phyloP scores from a whole-genome alignment of 2,329 filamentous ascomycete species.

The Colletotrichum siamense region DNA sequence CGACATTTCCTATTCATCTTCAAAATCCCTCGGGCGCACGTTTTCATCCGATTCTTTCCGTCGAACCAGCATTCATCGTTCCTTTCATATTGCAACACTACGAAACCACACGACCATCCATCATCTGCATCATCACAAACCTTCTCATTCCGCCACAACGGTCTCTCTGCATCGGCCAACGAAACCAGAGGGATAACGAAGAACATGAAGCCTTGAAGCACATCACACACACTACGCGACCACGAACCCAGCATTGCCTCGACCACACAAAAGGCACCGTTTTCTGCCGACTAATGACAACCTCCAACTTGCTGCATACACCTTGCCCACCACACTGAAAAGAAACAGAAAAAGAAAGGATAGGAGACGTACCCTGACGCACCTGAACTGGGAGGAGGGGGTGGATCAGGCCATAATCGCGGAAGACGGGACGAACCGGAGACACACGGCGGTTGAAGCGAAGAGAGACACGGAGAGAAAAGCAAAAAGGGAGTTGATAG shows the following conservation, averaged over 20 bases:
- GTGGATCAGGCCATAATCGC: conserved; percentile 12
- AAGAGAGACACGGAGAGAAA: background rate
- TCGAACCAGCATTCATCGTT: conserved; percentile 12
- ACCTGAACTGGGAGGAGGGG: conserved; percentile 13
- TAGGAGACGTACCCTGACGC: conserved; percentile 10
- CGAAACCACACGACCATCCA: conserved; percentile 17
- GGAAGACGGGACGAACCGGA: conserved; percentile 9
- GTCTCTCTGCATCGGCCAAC: background rate
- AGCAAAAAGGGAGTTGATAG: background rate
- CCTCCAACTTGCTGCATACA: background rate
- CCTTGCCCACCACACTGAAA: background rate
- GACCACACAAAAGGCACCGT: background rate
- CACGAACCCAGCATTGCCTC: conserved; percentile 1
- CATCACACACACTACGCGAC: background rate
- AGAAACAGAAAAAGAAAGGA: background rate
- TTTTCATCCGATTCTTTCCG: conserved; percentile 6
- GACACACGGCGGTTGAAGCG: background rate
- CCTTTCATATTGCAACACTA: conserved; percentile 14
- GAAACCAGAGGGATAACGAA: conserved; percentile 12
- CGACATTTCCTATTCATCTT: conserved; percentile 11
- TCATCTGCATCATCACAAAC: conserved; percentile 14
- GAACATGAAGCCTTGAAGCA: conserved; percentile 17
- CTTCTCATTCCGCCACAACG: conserved; percentile 6
- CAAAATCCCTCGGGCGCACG: background rate
- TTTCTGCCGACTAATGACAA: conserved; percentile 6